These are phyloP conservation scores for Fusarium tanahbumbuense DNA, from an alignment of 2,329 filamentous ascomycete genomes.

Conservation along the genomic window DNA sequence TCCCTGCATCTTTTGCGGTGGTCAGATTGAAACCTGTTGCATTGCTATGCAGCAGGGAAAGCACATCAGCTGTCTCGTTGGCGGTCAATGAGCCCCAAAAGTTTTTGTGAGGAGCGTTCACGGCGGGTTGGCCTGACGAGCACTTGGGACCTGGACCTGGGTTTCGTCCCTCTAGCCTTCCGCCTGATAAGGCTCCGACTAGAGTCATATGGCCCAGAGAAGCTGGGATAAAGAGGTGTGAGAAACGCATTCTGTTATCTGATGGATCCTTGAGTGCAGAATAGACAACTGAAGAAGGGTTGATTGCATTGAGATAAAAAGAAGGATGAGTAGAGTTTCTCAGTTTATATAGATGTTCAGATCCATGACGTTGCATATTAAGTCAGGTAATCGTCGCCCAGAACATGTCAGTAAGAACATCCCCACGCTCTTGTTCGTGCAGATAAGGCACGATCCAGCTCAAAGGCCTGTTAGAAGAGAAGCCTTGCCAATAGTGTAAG, in stretches of 20 bases:
- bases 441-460: neutral
- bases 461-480: neutral
- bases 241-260: neutral
- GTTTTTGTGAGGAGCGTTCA: constrained; percentile 7
- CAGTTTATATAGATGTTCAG: neutral
- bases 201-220: neutral
- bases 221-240: neutral
- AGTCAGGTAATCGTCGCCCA: neutral
- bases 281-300: neutral
- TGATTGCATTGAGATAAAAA: neutral
- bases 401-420: neutral
- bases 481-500: neutral
- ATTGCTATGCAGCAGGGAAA: constrained; percentile 1
- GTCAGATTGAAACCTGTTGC: neutral
- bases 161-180: neutral
- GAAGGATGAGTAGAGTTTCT: neutral
- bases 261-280: neutral
- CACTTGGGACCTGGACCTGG: neutral
- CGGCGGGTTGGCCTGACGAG: rapidly evolving
- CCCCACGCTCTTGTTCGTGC: neutral
- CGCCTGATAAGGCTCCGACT: neutral
- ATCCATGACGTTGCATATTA: neutral
- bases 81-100: constrained; percentile 3
- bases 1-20: neutral
- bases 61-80: neutral